A percentile compares a stretch with the other conserved stretches of the same genome.
Conservation (phyloP, 2,329 filamentous ascomycete genomes). For the Biscogniauxia marginata region DNA sequence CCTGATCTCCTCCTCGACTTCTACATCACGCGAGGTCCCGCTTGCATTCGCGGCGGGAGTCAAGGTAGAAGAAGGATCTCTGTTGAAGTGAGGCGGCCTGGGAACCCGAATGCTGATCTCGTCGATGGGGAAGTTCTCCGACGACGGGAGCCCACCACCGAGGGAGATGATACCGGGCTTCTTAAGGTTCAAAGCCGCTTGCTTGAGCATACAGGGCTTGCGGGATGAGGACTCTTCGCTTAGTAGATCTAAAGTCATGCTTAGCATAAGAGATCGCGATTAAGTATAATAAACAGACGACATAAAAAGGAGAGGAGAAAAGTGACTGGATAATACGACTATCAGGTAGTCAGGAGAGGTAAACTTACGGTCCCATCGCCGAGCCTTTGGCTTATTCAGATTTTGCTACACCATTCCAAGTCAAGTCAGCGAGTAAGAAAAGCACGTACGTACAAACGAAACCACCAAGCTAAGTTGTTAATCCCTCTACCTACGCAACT, state of each 20-base stretch:
- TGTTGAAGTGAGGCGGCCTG: conserved; percentile 65
- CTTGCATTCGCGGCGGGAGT: neutral
- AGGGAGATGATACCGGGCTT: conserved; percentile 86
- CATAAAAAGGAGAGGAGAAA: neutral
- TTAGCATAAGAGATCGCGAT: neutral
- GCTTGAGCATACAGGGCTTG: conserved; percentile 73
- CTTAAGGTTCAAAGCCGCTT: conserved; percentile 74
- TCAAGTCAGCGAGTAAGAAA: no score
- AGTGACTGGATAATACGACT: neutral
- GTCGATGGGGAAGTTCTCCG: conserved; percentile 90
- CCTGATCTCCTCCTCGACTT: conserved; percentile 45
- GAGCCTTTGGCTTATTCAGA: conserved; percentile 68
- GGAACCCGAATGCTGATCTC: conserved; percentile 74
- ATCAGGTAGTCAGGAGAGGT: neutral
- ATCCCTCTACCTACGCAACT: neutral
- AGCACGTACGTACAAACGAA: no score
- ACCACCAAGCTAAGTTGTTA: no score
- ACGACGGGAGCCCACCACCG: conserved; percentile 85
- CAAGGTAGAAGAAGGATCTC: conserved; percentile 40
- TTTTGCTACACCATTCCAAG: conserved; percentile 6
- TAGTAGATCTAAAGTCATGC: conserved; percentile 48
- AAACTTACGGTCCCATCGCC: conserved; percentile 80
- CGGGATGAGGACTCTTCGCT: conserved; percentile 60
- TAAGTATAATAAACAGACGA: neutral
- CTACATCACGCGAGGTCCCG: neutral